A percentile compares a stretch with the other conserved stretches of the same genome.
Evolutionary conservation across 1,284 basidiomycete species (phyloP).

Genomic region (Thelephora terrestris): DNA sequence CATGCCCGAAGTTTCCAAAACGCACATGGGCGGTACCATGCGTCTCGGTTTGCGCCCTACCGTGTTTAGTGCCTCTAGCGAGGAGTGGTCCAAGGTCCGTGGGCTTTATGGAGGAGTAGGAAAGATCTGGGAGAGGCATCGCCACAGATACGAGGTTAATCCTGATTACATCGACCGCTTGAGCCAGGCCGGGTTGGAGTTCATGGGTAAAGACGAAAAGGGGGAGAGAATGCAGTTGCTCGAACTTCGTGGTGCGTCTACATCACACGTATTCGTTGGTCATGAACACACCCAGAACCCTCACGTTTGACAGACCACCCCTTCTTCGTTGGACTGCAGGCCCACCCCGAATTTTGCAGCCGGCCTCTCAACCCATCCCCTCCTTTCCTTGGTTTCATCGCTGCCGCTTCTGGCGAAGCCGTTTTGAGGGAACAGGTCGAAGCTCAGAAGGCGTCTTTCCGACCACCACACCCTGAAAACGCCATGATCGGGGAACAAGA

Average conservation of each 20-base stretch:
- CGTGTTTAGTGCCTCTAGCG: slow-evolving; percentile 62
- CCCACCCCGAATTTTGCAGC: slow-evolving; percentile 98
- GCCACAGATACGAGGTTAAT: slow-evolving; percentile 97
- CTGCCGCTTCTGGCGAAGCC: slow-evolving; percentile 62
- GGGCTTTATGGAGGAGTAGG: slow-evolving; percentile 79
- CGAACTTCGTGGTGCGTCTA: slow-evolving; percentile 66
- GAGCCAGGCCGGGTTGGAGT: slow-evolving; percentile 65
- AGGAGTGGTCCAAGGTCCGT: slow-evolving; percentile 59
- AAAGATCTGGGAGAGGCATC: slow-evolving; percentile 94
- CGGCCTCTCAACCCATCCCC: slow-evolving; percentile 98
- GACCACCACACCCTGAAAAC: slow-evolving; percentile 40
- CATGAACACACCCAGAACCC: neutral
- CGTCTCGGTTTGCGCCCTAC: slow-evolving; percentile 92
- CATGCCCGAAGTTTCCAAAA: slow-evolving; percentile 99
- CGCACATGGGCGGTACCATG: slow-evolving; percentile 99
- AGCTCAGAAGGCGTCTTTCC: slow-evolving; percentile 42
- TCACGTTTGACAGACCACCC: slow-evolving; percentile 65
- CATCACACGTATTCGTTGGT: neutral
- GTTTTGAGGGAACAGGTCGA: slow-evolving; percentile 73
- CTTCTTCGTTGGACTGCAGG: slow-evolving; percentile 92
- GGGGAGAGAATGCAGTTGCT: slow-evolving; percentile 97
- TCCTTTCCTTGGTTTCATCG: slow-evolving; percentile 93
- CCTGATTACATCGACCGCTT: slow-evolving; percentile 77
- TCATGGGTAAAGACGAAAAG: slow-evolving; percentile 90
- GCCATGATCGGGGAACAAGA: slow-evolving; percentile 39